Evolutionary conservation across 2,329 filamentous ascomycete genomes (phyloP).

Genomic region (Cladophialophora carrionii): DNA sequence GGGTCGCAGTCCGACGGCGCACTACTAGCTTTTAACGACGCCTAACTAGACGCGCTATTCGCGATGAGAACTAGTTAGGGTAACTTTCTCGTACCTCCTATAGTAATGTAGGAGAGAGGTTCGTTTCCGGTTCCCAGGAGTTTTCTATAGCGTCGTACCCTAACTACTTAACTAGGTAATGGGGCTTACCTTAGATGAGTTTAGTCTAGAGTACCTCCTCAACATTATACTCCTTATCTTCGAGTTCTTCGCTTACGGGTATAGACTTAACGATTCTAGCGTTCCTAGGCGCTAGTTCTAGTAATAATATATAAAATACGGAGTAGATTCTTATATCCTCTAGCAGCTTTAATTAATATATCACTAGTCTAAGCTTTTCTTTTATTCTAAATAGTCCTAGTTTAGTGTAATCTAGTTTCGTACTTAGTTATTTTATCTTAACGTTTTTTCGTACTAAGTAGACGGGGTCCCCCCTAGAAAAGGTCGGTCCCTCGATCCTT

Average conservation of each 20-base stretch:
- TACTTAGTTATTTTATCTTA: constrained; percentile 25
- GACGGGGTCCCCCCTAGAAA: constrained; percentile 11
- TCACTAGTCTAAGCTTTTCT: constrained; percentile 25
- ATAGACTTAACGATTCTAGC: background rate
- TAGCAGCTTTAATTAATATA: constrained; percentile 17
- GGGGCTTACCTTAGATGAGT: background rate
- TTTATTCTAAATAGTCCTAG: constrained; percentile 23
- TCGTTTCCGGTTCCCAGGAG: constrained; percentile 23
- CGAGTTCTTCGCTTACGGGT: background rate
- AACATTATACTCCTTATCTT: background rate
- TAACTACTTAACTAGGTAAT: constrained; percentile 28
- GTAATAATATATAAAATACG: constrained; percentile 24
- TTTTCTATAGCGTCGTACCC: constrained; percentile 19
- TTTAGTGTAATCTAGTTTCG: constrained; percentile 27
- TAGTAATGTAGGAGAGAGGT: no score
- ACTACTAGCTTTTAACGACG: no score
- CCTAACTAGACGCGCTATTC: no score
- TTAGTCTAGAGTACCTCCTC: background rate
- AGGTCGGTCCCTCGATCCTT: background rate
- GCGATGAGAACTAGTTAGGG: no score
- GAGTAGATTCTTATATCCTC: constrained; percentile 23
- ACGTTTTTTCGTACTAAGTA: constrained; percentile 28
- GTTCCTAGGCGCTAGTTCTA: constrained; percentile 16
- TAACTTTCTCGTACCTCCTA: no score
- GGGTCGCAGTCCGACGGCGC: no score